A percentile compares a stretch with the other conserved stretches of the same genome.
Evolutionary conservation across 2,329 filamentous ascomycete genomes (phyloP).

Genomic region (Cladosporium sp.): DNA sequence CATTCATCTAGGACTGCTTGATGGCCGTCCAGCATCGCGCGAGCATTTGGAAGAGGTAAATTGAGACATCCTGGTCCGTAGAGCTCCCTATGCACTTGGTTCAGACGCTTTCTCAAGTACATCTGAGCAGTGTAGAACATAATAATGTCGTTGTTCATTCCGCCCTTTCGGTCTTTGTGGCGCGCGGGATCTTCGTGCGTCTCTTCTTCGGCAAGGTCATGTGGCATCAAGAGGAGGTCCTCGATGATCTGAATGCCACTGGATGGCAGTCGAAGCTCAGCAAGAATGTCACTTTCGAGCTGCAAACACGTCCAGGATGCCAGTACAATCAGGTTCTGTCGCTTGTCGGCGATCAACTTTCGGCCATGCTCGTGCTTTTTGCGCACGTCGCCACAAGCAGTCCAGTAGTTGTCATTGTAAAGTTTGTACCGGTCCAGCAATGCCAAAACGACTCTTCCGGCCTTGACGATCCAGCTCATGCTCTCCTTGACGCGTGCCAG

Average conservation of each 20-base stretch:
- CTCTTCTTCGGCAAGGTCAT: constrained; percentile 43
- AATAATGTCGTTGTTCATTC: constrained; percentile 40
- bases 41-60: constrained; percentile 19
- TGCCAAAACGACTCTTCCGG: constrained; percentile 60
- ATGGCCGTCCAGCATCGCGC: constrained; percentile 30
- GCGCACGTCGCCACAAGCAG: constrained; percentile 31
- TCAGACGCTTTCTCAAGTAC: constrained; percentile 54
- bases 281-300: constrained; percentile 89
- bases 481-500: constrained; percentile 83
- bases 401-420: constrained; percentile 31
- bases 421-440: constrained; percentile 67
- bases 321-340: constrained; percentile 47
- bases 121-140: constrained; percentile 60
- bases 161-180: constrained; percentile 17
- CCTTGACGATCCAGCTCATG: constrained; percentile 63
- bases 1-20: constrained; percentile 45
- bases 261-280: constrained; percentile 65
- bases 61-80: constrained; percentile 39
- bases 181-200: constrained; percentile 19
- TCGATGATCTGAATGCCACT: constrained; percentile 58
- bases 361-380: constrained; percentile 27
- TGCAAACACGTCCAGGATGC: constrained; percentile 94
- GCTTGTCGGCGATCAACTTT: constrained; percentile 28
- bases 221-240: constrained; percentile 62
- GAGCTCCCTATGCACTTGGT: constrained; percentile 52